phyloP scores from a whole-genome alignment of 2,329 filamentous ascomycete species.

The Cytospora schulzeri region DNA sequence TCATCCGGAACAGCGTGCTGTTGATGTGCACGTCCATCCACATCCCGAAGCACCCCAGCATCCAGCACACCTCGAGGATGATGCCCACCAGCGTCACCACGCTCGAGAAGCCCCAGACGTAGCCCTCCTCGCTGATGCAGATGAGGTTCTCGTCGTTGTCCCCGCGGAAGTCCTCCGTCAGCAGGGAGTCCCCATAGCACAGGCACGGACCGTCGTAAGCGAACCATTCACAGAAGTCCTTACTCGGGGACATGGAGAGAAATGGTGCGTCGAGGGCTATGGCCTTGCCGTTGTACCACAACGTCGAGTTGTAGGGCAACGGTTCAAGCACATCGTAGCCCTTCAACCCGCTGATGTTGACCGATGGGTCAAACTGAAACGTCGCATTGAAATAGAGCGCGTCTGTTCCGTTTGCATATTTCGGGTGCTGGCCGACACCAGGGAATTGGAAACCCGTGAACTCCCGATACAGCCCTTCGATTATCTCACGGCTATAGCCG shows the following conservation, averaged over 20 bases:
- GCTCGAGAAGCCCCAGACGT: constrained; percentile 16
- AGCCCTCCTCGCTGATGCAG: constrained; percentile 18
- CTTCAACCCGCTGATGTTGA: neutral
- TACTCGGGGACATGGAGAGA: neutral
- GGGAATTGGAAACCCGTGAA: constrained; percentile 15
- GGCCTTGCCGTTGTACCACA: constrained; percentile 13
- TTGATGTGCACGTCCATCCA: constrained; percentile 18
- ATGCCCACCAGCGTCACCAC: constrained; percentile 12
- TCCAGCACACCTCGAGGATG: constrained; percentile 18
- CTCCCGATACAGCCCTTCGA: constrained; percentile 2
- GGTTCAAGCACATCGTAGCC: neutral
- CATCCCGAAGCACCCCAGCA: constrained; percentile 18
- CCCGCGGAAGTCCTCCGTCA: constrained; percentile 6
- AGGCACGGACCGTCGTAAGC: neutral
- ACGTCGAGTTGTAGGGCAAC: constrained; percentile 18
- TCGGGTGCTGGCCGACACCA: constrained; percentile 6
- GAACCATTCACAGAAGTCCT: neutral
- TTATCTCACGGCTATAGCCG: too few relatives aligned
- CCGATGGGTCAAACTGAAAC: constrained; percentile 6
- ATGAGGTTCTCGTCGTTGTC: neutral
- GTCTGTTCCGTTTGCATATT: neutral
- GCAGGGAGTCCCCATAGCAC: constrained; percentile 4
- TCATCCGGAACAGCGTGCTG: constrained; percentile 15
- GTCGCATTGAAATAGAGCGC: constrained; percentile 12
- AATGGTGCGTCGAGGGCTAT: constrained; percentile 17